A percentile compares a stretch with the other conserved stretches of the same genome.
Evolutionary conservation across 2,329 filamentous ascomycete species (phyloP).

Genomic region (Cercospora brassicicola): DNA sequence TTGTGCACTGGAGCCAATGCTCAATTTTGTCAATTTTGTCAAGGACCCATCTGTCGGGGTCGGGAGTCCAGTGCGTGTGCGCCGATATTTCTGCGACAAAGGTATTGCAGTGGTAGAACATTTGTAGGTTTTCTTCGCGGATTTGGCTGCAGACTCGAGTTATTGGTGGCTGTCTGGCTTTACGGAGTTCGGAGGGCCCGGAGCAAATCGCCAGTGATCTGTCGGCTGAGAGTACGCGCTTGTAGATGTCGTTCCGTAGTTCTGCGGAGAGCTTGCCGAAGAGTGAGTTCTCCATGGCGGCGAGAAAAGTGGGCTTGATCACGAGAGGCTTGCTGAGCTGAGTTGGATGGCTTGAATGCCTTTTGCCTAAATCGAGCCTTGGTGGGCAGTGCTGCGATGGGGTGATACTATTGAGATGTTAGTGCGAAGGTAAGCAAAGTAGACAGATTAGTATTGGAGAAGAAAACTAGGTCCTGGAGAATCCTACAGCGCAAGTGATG

Average conservation of each 20-base stretch:
- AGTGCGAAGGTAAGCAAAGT: not conserved
- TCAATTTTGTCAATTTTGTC: not conserved
- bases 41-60: not conserved
- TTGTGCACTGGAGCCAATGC: not conserved
- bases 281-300: not conserved
- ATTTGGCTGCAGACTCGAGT: not conserved
- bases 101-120: conserved; percentile 3
- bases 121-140: not conserved
- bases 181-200: not conserved
- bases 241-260: not conserved
- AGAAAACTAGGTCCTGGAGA: not conserved
- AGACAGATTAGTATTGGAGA: not conserved
- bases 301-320: not conserved
- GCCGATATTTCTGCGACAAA: not conserved
- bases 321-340: not conserved
- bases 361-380: not conserved
- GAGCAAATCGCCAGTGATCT: not conserved
- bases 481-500: not conserved
- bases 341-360: not conserved
- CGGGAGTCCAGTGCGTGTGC: not conserved
- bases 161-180: not conserved
- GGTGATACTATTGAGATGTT: not conserved
- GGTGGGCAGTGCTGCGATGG: not conserved
- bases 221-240: not conserved
- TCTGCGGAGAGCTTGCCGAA: not conserved